Conservation (phyloP, 495 filamentous ascomycete species). For the Penicillium canariense region DNA sequence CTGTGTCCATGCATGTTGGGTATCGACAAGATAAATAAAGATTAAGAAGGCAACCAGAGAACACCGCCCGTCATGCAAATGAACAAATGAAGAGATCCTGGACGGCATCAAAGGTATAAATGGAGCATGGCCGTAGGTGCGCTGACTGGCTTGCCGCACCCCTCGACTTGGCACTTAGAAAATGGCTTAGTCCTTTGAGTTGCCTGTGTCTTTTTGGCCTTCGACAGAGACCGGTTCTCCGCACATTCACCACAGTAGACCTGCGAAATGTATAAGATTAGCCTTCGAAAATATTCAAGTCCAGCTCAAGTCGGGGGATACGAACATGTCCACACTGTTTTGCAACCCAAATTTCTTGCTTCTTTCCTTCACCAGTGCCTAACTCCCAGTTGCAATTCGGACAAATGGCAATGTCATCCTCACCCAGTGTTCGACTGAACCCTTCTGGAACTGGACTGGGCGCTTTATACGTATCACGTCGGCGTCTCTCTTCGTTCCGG, state of each 20-base stretch:
- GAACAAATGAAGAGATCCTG: not conserved
- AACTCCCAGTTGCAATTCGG: slow-evolving; percentile 71
- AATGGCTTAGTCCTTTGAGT: slow-evolving; percentile 38
- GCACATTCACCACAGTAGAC: slow-evolving; percentile 72
- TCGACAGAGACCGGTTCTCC: slow-evolving; percentile 45
- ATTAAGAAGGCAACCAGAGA: slow-evolving; percentile 2
- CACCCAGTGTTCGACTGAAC: slow-evolving; percentile 61
- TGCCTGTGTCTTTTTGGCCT: slow-evolving; percentile 32
- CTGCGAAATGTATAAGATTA: slow-evolving; percentile 34
- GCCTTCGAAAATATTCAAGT: not conserved
- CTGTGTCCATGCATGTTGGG: slow-evolving; percentile 25
- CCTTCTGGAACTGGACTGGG: slow-evolving; percentile 58
- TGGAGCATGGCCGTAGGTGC: slow-evolving; percentile 43
- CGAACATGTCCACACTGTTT: slow-evolving; percentile 76
- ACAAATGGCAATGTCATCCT: slow-evolving; percentile 65
- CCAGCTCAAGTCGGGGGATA: slow-evolving; percentile 8
- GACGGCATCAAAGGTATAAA: slow-evolving; percentile 43
- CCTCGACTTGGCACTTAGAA: slow-evolving; percentile 50
- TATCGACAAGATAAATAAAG: slow-evolving; percentile 21
- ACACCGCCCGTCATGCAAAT: slow-evolving; percentile 21
- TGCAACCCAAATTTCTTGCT: slow-evolving; percentile 70
- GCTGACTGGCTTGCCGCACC: slow-evolving; percentile 43
- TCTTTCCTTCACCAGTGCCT: slow-evolving; percentile 54
- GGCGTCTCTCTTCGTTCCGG: slow-evolving; percentile 23
- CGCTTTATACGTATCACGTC: slow-evolving; percentile 54